These are phyloP conservation scores for Stephanodiscus minutulus DNA, from an alignment of 108 stramenopile species.

Conservation along the genomic window DNA sequence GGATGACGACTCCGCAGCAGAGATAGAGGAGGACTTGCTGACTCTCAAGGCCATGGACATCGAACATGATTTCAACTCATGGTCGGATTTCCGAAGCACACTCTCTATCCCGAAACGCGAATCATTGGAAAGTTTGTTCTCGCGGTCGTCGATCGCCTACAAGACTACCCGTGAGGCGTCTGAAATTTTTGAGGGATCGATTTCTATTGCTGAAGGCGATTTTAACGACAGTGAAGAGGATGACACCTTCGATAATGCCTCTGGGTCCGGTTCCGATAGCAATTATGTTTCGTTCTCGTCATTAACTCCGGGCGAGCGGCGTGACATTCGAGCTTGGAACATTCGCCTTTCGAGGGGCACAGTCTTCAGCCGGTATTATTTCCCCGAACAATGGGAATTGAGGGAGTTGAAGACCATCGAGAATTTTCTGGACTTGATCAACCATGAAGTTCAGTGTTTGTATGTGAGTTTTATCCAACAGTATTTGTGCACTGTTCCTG, in stretches of 20 bases:
- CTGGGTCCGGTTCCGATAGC: neutral
- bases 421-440: conserved; percentile 26
- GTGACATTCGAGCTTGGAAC: conserved; percentile 37
- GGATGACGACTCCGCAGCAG: too few species aligned
- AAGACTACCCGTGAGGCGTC: too few species aligned
- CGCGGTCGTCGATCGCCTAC: too few species aligned
- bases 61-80: too few species aligned
- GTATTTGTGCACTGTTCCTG: neutral
- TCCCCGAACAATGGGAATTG: conserved; percentile 39
- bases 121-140: too few species aligned
- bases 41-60: too few species aligned
- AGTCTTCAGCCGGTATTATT: conserved; percentile 50
- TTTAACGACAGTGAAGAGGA: neutral
- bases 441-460: conserved; percentile 1
- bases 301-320: conserved; percentile 32
- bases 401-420: conserved; percentile 27
- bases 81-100: too few species aligned
- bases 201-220: neutral
- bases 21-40: too few species aligned
- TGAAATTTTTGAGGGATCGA: too few species aligned
- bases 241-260: neutral
- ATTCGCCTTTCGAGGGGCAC: conserved; percentile 23
- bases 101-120: too few species aligned
- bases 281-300: conserved; percentile 14
- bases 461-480: neutral